Base-by-base conservation (phyloP, 2,329 filamentous ascomycete genomes). In the Graphilbum sp. region DNA sequence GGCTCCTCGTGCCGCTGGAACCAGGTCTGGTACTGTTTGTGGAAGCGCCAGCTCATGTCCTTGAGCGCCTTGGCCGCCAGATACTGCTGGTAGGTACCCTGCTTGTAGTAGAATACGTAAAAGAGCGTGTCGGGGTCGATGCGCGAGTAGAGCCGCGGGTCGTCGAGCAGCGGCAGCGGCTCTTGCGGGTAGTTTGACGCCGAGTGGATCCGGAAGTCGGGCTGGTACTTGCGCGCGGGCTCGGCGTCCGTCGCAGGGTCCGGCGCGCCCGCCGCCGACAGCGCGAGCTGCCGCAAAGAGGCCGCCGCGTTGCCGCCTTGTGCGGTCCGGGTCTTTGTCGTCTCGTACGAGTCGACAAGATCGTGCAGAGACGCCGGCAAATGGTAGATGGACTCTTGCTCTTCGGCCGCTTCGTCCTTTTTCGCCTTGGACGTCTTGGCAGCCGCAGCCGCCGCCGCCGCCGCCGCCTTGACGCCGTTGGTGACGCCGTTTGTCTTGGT, bases 11-110 rank as follows among this genome's bases (percentile, higher is more conserved):
- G 90, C 37, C 90, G 73, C 59, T 98, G 90, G 54, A 98, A 98
- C 90, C 90, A 98, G 1, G 90, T 98, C 59, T 94, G 90, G 55
- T 98, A 98, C 58, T 96, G 90, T 66, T 98, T 98, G 63, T 98
- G 90, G 57, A 98, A 98, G 40, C 90, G 74, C 90, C 90, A 98
- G 59, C 87, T 95, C 59, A 98, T 90, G 47, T 88, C 83, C 62
- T 98, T 98, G 37, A 98, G 64, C n/a, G 90, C 85, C 60, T 93
- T 94, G 13, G 90, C 90, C 2, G 90, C 86, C 42, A 96, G 69
- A 54, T 87, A 95, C 56, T 98, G 90, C 56, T 96, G 87, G 49
- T 93, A 87, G 1, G 86, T 87, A 20, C 86, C 86, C 59, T 98
- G 90, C 49, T 88, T 85, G 65, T 98, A 98, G 66, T 98, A 98